Base-by-base conservation (phyloP, 2,329 filamentous ascomycete species). In the Colletotrichum sp. region DNA sequence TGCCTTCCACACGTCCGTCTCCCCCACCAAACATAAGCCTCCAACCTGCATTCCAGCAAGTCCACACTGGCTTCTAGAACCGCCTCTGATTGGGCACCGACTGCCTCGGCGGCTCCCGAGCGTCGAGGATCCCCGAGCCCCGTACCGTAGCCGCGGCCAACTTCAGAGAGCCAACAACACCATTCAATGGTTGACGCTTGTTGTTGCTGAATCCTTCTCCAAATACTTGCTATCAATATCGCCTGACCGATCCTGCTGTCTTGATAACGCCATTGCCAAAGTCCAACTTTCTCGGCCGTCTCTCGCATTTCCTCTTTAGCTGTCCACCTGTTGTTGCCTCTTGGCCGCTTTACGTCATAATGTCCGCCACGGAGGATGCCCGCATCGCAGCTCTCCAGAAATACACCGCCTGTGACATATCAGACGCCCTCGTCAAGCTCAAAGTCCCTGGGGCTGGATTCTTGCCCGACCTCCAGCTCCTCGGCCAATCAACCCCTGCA, bases 351-450 rank as follows among this genome's bases (percentile, higher is more conserved):
- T 16, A 18, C 52, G 36, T 60, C 55, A 64, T 52, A 55, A 79
- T 79, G 78, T 60, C 68, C 26, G 52, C 62, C n/a, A 16, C 75
- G 30, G 78, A 81, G 59, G 78, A 81, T 36, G 78, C 81, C 30
- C 72, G 67, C 34, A 71, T 78, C 62, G 34, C 55, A n/a, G 63
- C 76, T 44, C 84, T 87, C 28, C 79, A 79, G 73, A 79, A 82
- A 49, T 89, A 88, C 79, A 85, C 84, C 21, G 87, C 88, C 49
- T 90, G 88, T 82, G 88, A 95, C 88, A 87, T 95, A 76, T 94
- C 94, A 13, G 94, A 96, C 82, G 93, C 93, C 8, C 89, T 96
- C 3, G 88, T 95, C 71, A 94, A 93, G 80, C 88, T 96, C 64
- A 90, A 93, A 75, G 89, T 93, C 10, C 88, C 92, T 13, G 89